Conservation (phyloP, 2,329 filamentous ascomycete genomes). For the Fusarium annulatum region DNA sequence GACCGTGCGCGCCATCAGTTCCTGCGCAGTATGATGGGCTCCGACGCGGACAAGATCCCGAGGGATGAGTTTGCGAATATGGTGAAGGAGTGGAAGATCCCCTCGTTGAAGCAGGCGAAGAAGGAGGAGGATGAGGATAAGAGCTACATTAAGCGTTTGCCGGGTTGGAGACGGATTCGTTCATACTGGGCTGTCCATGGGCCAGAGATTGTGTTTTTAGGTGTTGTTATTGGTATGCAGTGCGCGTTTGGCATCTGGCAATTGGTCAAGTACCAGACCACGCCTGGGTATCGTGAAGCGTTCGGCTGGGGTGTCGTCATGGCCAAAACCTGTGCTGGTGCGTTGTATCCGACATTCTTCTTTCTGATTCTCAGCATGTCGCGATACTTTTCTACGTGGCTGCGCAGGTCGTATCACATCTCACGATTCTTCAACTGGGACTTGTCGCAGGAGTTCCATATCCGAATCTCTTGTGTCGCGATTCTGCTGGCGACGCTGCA, state of each 20-base stretch:
- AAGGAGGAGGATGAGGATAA: slow-evolving; percentile 59
- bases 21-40: slow-evolving; percentile 61
- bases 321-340: slow-evolving; percentile 65
- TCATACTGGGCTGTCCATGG: slow-evolving; percentile 68
- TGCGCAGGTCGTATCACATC: slow-evolving; percentile 62
- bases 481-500: slow-evolving; percentile 63
- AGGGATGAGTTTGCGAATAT: slow-evolving; percentile 58
- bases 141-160: slow-evolving; percentile 58
- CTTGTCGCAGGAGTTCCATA: slow-evolving; percentile 65
- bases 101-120: slow-evolving; percentile 59
- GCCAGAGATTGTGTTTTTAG: slow-evolving; percentile 61
- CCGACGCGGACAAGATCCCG: slow-evolving; percentile 55
- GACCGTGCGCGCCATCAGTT: slow-evolving; percentile 62
- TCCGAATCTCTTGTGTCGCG: slow-evolving; percentile 63
- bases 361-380: slow-evolving; percentile 70
- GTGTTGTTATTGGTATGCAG: slow-evolving; percentile 59
- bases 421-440: slow-evolving; percentile 69
- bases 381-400: slow-evolving; percentile 63
- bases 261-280: slow-evolving; percentile 62
- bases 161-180: slow-evolving; percentile 57
- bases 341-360: slow-evolving; percentile 67
- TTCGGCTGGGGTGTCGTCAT: slow-evolving; percentile 68
- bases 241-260: slow-evolving; percentile 67
- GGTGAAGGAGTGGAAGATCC: slow-evolving; percentile 60
- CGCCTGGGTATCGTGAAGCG: slow-evolving; percentile 57